Evolutionary conservation across 2,329 filamentous ascomycete genomes (phyloP), one percentile per base, ranked within the genome.

Genomic region (Sporothrix brunneoviolacea): DNA sequence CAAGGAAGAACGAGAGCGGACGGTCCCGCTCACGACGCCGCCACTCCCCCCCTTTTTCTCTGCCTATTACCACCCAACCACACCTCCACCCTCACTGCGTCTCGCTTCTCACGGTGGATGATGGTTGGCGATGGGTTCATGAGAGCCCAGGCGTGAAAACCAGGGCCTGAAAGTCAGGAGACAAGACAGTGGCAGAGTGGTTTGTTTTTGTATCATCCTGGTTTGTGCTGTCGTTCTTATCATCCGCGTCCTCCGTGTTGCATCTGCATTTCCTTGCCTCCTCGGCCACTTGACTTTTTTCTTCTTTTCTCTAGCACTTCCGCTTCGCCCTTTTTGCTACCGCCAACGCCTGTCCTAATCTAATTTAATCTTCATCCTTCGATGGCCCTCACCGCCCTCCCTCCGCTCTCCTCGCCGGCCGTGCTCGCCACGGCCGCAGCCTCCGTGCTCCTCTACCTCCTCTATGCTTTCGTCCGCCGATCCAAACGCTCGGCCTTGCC

Each of bases 401-500:
- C 40, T 13, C 28, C 30, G 4, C 27, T 40, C 9, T 15, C n/a
- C 4, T 49, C 45, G 2, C 47, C 36, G 3, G 24, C 46, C 5
- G 36, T 50, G 22, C 42, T 50, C 9, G 42, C 37, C 4, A 19
- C 37, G 2, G 51, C 41, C 4, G 51, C 36, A 1, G 46, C 46
- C 4, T 53, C 45, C 4, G 8, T 53, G 4, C 12, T 53, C 10
- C 28, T 48, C 15, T 46, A 24, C 37, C 19, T 52, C 3, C 35
- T 54, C 15, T 45, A 37, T n/a, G 27, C 21, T 8, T 15, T 28
- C 12, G 8, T 48, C 12, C 21, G 33, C 12, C 39, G 47, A 30
- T 45, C 52, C 4, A 27, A 18, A 2, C 45, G 41, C 16, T 27
- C 48, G 10, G 3, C 44, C 4, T 19, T 50, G 19, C 53, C 56